These are phyloP conservation scores for Coemansia furcata DNA, from an alignment of 192 early-diverging fungal genomes.

Conservation along the genomic window DNA sequence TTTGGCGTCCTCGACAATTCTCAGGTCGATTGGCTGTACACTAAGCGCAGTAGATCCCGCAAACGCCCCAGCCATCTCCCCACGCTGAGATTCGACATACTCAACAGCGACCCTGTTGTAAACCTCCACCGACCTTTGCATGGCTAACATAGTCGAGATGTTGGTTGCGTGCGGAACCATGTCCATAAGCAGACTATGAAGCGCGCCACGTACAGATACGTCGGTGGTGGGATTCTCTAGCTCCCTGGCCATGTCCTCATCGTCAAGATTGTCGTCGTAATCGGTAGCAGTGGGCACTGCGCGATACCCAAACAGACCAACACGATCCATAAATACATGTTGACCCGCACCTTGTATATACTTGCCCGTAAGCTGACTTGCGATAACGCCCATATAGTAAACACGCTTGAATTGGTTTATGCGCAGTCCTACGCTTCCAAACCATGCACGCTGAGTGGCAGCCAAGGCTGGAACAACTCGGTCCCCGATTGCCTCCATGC, in stretches of 20 bases:
- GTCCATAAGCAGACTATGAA: slow-evolving; percentile 28
- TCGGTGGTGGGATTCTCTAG: slow-evolving; percentile 14
- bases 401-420: slow-evolving; percentile 17
- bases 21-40: background rate
- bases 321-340: slow-evolving; percentile 19
- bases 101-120: slow-evolving; percentile 37
- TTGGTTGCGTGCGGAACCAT: slow-evolving; percentile 26
- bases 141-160: slow-evolving; percentile 30
- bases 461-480: background rate
- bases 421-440: slow-evolving; percentile 8
- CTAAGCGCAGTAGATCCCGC: background rate
- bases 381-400: slow-evolving; percentile 26
- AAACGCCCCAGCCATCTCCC: slow-evolving; percentile 5
- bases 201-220: slow-evolving; percentile 27
- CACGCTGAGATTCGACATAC: background rate
- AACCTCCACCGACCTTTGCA: slow-evolving; percentile 37
- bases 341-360: slow-evolving; percentile 26
- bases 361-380: slow-evolving; percentile 17
- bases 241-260: slow-evolving; percentile 23
- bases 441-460: background rate
- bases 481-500: background rate
- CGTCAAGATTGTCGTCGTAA: slow-evolving; percentile 21
- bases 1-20: background rate
- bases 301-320: slow-evolving; percentile 9
- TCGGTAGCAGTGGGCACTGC: slow-evolving; percentile 29